These are phyloP conservation scores for Trypanosoma mega DNA, from an alignment of 208 protist species.

Conservation along the genomic window DNA sequence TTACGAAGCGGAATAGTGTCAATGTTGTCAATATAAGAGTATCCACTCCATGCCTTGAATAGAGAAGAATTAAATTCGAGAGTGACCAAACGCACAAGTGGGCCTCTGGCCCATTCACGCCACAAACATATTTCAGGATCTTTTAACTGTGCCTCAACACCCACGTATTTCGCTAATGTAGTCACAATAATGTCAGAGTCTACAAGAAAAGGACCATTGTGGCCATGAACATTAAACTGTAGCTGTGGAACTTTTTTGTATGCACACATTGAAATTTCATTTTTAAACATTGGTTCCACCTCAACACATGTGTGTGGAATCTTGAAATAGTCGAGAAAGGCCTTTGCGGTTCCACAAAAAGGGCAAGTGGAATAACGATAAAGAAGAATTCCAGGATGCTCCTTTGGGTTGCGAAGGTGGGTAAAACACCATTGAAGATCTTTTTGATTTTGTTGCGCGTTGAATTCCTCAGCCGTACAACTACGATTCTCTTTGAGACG, in stretches of 20 bases:
- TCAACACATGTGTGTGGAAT: conserved; percentile 80
- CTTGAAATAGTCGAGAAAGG: conserved; percentile 80
- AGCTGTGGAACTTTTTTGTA: conserved; percentile 93
- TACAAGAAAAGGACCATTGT: conserved; percentile 63
- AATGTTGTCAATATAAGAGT: conserved; percentile 88
- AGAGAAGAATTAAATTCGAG: conserved; percentile 84
- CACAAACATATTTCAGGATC: conserved; percentile 72
- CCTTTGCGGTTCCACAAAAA: conserved; percentile 89
- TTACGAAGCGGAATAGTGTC: conserved; percentile 84
- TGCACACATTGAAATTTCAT: conserved; percentile 49
- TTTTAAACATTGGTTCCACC: conserved; percentile 91
- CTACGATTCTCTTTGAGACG: conserved; percentile 76
- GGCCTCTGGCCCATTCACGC: conserved; percentile 79
- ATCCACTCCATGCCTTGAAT: conserved; percentile 69
- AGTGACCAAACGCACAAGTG: conserved; percentile 80
- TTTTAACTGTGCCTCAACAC: conserved; percentile 51
- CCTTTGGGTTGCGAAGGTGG: conserved; percentile 40
- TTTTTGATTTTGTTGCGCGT: conserved; percentile 62
- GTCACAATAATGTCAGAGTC: conserved; percentile 85
- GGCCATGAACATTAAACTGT: conserved; percentile 55
- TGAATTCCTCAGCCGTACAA: conserved; percentile 73
- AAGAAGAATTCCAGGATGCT: conserved; percentile 44
- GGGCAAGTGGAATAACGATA: conserved; percentile 91
- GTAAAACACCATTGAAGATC: conserved; percentile 50
- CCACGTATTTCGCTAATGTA: conserved; percentile 58